Evolutionary conservation across 495 filamentous ascomycete genomes (phyloP), one percentile per base, ranked within the genome.

Genomic region (Penicillium arizonense): DNA sequence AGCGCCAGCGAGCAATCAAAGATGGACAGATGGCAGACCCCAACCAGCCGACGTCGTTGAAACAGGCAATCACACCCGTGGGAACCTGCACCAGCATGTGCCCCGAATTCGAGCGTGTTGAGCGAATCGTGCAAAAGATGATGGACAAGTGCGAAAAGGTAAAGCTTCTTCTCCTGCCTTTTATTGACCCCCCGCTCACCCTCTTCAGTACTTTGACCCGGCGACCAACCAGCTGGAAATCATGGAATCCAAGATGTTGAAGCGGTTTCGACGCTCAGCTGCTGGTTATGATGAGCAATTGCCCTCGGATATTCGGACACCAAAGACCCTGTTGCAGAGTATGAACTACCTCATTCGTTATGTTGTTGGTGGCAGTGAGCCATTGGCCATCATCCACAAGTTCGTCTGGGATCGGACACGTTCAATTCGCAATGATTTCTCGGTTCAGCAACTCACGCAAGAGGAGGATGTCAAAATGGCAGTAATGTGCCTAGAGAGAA

Each of bases 391-490:
- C 3, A 81, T 89, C 35, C 91, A 97, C 65, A 86, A 87, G 60
- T 97, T 94, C 55, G 80, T 97, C 14, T 96, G 95, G 90, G 93
- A 97, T 67, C 83, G 95, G 18, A 96, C 93, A 18, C 77, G 95
- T 50, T 90, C 89, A 6, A 87, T 99, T 51, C 84, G 95, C 26
- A 93, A 94, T 55, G 95, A 99, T 65, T 95, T 97, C 58, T 92
- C 91, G 1, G 89, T 96, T 45, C 91, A 96, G 59, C 85, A 89
- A 57, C 76, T 91, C 30, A 84, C 84, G 0, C 81, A 84, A 7
- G 79, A 86, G 42, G 77, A 82, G 34, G 77, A 86, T 53, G 80
- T 91, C n/a, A 75, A 81, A 30, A 77, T 78, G 10, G 82, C 83
- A 4, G 83, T 96, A 1, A 85, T 87, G 34, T 95, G 90, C 62